Evolutionary conservation across 192 early-diverging fungal genomes (phyloP).

Genomic region (Gaertneriomyces sp.): DNA sequence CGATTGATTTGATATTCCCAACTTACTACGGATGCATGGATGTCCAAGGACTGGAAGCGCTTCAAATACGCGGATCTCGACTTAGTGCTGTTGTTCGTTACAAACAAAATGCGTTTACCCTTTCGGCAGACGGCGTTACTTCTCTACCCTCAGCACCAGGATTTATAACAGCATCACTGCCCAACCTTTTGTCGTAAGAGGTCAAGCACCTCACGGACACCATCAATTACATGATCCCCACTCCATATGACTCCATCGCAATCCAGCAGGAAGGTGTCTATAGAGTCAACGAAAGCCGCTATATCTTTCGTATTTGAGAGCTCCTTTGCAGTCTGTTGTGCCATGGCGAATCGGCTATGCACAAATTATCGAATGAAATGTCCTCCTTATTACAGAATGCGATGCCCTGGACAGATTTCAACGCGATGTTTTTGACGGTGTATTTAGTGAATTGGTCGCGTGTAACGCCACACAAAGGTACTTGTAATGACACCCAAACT

Average conservation of each 20-base stretch:
- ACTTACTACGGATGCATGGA: constrained; percentile 67
- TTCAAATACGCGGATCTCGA: constrained; percentile 74
- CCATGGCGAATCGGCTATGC: too few relatives aligned
- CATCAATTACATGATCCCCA: constrained; percentile 63
- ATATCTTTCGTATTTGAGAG: constrained; percentile 4
- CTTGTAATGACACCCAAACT: too few relatives aligned
- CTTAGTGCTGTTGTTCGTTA: constrained; percentile 95
- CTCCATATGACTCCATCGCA: constrained; percentile 98
- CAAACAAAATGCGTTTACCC: constrained; percentile 90
- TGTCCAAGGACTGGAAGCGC: constrained; percentile 80
- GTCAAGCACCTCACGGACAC: constrained; percentile 68
- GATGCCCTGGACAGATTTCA: too few relatives aligned
- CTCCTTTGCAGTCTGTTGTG: background rate
- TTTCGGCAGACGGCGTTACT: background rate
- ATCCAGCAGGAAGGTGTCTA: constrained; percentile 94
- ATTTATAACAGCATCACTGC: background rate
- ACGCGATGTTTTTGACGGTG: too few relatives aligned
- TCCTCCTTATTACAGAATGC: too few relatives aligned
- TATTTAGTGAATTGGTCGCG: too few relatives aligned
- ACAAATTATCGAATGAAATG: too few relatives aligned
- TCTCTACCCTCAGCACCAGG: background rate
- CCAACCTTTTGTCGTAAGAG: constrained; percentile 65
- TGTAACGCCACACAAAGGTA: too few relatives aligned
- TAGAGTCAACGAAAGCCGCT: constrained; percentile 62
- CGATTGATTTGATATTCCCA: background rate